phyloP scores from a whole-genome alignment of 768 basidiomycete genomes.

The Russula sp. region DNA sequence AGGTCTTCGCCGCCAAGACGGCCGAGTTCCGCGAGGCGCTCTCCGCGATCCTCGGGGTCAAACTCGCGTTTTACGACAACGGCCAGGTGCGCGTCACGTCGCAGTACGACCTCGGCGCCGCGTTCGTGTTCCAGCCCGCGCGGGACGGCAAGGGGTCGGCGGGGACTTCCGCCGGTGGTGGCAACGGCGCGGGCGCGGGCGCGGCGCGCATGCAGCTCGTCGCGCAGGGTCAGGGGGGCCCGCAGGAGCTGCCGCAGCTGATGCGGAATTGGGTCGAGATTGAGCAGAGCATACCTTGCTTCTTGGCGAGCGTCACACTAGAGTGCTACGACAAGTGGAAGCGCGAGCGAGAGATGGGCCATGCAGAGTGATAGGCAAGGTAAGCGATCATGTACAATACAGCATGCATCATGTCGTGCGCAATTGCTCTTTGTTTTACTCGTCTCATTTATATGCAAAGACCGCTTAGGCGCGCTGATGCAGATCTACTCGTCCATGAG shows the following conservation, averaged over 20 bases:
- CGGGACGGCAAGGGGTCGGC: conserved; percentile 30
- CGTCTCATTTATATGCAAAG: too few relatives aligned
- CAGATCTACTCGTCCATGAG: too few relatives aligned
- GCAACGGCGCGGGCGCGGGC: conserved; percentile 26
- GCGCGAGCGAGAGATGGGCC: conserved; percentile 25
- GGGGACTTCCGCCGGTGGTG: background rate
- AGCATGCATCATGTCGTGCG: background rate
- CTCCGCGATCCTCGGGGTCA: conserved; percentile 82
- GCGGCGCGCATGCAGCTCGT: conserved; percentile 62
- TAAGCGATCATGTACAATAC: background rate
- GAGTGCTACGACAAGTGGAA: conserved; percentile 83
- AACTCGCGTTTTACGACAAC: conserved; percentile 86
- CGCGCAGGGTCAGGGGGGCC: conserved; percentile 67
- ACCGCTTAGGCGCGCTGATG: too few relatives aligned
- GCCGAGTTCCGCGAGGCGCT: conserved; percentile 91
- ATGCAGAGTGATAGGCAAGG: background rate
- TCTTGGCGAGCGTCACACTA: conserved; percentile 81
- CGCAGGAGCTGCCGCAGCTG: conserved; percentile 65
- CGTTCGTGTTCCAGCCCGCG: conserved; percentile 78
- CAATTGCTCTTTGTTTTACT: too few relatives aligned
- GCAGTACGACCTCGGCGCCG: conserved; percentile 81
- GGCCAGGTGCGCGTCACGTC: conserved; percentile 87
- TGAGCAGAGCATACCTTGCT: conserved; percentile 83
- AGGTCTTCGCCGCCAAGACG: conserved; percentile 82
- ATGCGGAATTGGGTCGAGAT: conserved; percentile 84